Evolutionary conservation across 495 filamentous ascomycete species (phyloP), one percentile per base, ranked within the genome.

Genomic region (Aeminium ludgeri): DNA sequence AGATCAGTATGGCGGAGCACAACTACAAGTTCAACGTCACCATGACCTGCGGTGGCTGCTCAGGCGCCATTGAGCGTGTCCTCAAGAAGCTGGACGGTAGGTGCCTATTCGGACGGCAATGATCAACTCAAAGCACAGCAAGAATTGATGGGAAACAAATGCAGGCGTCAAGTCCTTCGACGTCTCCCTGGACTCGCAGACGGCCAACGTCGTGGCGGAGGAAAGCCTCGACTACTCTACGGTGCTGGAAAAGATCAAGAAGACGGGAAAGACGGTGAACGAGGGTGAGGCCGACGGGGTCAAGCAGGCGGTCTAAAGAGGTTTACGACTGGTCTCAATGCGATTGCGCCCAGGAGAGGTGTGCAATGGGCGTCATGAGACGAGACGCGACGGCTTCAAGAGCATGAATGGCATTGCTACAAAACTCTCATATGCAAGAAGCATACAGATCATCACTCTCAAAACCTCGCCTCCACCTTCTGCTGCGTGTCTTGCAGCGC

Each of bases 241-340:
- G 18, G 83, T 97, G 33, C 70, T 93, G 38, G 70, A 73, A 54
- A 86, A 75, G 43, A 95, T 97, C 55, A 76, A 77, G 71, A 96
- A 95, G 73, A 95, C 89, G 2, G 86, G 86, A 23, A 97, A 96
- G 74, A 74, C 73, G 53, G 75, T 97, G 48, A 85, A 76, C 48
- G 70, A 63, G 17, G 82, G 74, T 16, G 72, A 81, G 69, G 77
- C 66, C 13, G 74, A 64, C 41, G 60, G 60, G 13, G 28, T 44
- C 15, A 19, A 34, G 19, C 38, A 51, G 41, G 20, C 35, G 10
- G 51, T 55, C 30, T 50, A 35, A 19, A 36, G 6, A 15, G 4
- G 34, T 6, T 35, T 30, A 7, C 28, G 28, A n/a, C n/a, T n/a
- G n/a, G n/a, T n/a, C n/a, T n/a, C n/a, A n/a, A n/a, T n/a, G n/a